Conservation (phyloP, 495 filamentous ascomycete species). For the Aspergillus sclerotiicarbonarius region DNA sequence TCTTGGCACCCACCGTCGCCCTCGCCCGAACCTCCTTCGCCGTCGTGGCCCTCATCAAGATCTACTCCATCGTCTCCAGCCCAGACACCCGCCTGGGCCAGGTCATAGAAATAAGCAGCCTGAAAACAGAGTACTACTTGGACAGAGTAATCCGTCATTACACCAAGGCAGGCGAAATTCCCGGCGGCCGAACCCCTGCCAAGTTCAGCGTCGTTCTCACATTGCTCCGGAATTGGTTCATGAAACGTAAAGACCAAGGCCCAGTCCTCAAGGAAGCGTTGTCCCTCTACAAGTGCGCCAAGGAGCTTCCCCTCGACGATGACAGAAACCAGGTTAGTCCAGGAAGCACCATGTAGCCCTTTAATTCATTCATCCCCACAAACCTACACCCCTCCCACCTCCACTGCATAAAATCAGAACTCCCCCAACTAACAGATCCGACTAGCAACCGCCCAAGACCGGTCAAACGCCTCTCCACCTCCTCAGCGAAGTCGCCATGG, state of each 20-base stretch:
- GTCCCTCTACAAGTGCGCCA: slow-evolving; percentile 16
- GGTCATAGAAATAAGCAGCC: slow-evolving; percentile 69
- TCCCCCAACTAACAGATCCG: slow-evolving; percentile 4
- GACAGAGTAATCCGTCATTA: slow-evolving; percentile 67
- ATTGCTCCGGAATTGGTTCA: slow-evolving; percentile 73
- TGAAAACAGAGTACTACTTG: slow-evolving; percentile 74
- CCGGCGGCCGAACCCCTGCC: slow-evolving; percentile 64
- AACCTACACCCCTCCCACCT: neutral
- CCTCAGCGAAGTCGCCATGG: slow-evolving; percentile 66
- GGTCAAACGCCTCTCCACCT: slow-evolving; percentile 59
- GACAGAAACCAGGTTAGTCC: slow-evolving; percentile 8
- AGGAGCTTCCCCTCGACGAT: neutral
- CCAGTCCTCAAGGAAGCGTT: slow-evolving; percentile 26
- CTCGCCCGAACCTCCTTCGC: slow-evolving; percentile 81
- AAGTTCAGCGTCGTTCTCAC: slow-evolving; percentile 76
- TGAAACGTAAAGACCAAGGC: slow-evolving; percentile 43
- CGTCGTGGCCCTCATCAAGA: slow-evolving; percentile 81
- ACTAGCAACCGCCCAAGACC: slow-evolving; percentile 16
- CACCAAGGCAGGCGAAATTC: slow-evolving; percentile 57
- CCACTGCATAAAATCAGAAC: no score
- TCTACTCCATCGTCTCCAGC: slow-evolving; percentile 73
- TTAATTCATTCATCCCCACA: slow-evolving; percentile 6
- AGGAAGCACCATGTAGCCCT: neutral
- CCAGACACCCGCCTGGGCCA: slow-evolving; percentile 69
- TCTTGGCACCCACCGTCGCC: slow-evolving; percentile 70